Evolutionary conservation across 1,284 basidiomycete species (phyloP).

Genomic region (Cryptococcus sp.): DNA sequence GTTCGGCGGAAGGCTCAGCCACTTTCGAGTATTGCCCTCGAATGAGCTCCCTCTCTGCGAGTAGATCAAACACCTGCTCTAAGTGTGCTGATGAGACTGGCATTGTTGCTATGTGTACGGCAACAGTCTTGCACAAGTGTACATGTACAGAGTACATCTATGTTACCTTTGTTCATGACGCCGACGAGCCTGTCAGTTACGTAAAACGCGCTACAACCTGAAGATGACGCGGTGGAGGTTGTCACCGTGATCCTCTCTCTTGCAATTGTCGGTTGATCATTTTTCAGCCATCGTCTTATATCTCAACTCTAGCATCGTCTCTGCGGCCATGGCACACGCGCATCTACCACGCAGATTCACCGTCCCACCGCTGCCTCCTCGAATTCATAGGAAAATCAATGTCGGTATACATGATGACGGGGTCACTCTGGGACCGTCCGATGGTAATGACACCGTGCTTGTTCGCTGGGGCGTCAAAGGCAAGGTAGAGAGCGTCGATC

Average conservation of each 20-base stretch:
- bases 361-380: slow-evolving; percentile 47
- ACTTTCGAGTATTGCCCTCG: slow-evolving; percentile 3
- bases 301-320: background rate
- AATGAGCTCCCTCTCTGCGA: slow-evolving; percentile 13
- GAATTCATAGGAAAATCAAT: slow-evolving; percentile 40
- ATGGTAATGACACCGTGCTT: slow-evolving; percentile 22
- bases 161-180: no score
- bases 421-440: slow-evolving; percentile 32
- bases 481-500: slow-evolving; percentile 29
- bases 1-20: slow-evolving; percentile 1
- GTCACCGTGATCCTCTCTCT: background rate
- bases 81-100: slow-evolving; percentile 1
- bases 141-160: no score
- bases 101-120: background rate
- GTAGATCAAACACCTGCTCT: slow-evolving; percentile 7
- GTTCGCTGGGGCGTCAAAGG: slow-evolving; percentile 48
- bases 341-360: slow-evolving; percentile 43
- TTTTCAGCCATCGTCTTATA: background rate
- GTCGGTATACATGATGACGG: slow-evolving; percentile 30
- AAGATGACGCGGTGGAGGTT: background rate
- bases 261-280: background rate
- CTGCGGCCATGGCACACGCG: slow-evolving; percentile 6
- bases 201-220: no score
- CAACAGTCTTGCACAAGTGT: no score
- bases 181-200: no score